These are phyloP conservation scores for Trichothecium sympodiale DNA, from an alignment of 2,329 filamentous ascomycete species.

Conservation along the genomic window DNA sequence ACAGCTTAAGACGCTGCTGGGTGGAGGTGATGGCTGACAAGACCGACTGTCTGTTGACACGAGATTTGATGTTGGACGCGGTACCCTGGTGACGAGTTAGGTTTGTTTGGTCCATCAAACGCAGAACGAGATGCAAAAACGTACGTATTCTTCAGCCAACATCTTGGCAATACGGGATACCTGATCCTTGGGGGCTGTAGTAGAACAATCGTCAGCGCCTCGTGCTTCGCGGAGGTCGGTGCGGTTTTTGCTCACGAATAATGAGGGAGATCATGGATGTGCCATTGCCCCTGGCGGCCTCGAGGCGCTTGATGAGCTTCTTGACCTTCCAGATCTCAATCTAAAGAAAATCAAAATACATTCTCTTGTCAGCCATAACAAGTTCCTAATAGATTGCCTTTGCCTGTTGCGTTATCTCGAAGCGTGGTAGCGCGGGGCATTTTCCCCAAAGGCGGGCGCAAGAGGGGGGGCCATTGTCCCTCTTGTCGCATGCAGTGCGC, in stretches of 20 bases:
- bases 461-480: neutral
- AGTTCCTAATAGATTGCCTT: too few relatives aligned
- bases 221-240: neutral
- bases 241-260: slow-evolving; percentile 59
- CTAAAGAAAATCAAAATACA: slow-evolving; percentile 19
- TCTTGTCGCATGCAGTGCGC: neutral
- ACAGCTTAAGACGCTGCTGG: slow-evolving; percentile 96
- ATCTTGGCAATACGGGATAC: slow-evolving; percentile 94
- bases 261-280: slow-evolving; percentile 99
- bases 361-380: neutral
- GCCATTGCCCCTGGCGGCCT: slow-evolving; percentile 94
- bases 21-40: slow-evolving; percentile 97
- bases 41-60: slow-evolving; percentile 96
- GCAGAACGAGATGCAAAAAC: slow-evolving; percentile 19
- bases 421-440: neutral
- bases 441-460: neutral
- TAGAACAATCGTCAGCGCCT: slow-evolving; percentile 6
- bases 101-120: neutral
- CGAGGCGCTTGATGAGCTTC: slow-evolving; percentile 98
- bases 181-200: slow-evolving; percentile 94
- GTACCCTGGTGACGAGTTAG: slow-evolving; percentile 54
- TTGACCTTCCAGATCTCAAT: slow-evolving; percentile 95
- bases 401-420: neutral
- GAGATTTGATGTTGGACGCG: slow-evolving; percentile 98
- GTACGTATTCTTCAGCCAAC: slow-evolving; percentile 99